Evolutionary conservation across 306 rosid species (phyloP).

Genomic region (Arachis hypogaea): DNA sequence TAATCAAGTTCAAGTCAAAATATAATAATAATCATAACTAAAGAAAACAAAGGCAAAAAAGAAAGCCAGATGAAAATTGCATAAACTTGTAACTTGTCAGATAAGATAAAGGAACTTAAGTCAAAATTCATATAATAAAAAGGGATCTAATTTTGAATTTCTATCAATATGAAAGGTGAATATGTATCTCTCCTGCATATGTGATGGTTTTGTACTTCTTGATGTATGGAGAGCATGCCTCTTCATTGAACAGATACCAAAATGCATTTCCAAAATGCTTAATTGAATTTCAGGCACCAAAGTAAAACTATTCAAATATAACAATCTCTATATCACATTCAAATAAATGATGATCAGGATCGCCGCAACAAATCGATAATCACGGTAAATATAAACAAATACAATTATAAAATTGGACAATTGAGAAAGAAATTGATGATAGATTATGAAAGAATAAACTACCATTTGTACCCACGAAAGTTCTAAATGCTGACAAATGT

Average conservation of each 20-base stretch:
- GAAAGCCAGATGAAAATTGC: conserved; percentile 1
- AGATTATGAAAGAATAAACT: no score
- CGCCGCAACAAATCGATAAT: no score
- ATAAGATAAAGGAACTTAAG: neutral
- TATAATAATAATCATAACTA: conserved; percentile 15
- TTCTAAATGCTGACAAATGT: no score
- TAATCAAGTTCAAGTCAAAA: conserved; percentile 20
- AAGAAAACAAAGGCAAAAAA: neutral
- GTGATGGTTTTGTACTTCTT: conserved; percentile 99
- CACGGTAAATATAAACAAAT: no score
- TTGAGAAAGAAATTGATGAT: no score
- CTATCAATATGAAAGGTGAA: neutral
- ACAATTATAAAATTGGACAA: no score
- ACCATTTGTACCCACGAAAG: no score
- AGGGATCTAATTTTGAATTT: neutral
- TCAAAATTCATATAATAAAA: neutral
- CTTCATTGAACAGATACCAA: conserved; percentile 84
- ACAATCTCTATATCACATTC: neutral
- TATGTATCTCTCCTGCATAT: conserved; percentile 94
- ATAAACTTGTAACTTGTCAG: neutral
- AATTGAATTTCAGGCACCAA: conserved; percentile 12
- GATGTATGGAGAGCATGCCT: conserved; percentile 97
- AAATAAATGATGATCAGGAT: no score
- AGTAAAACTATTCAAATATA: conserved; percentile 5
- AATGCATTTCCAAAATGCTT: conserved; percentile 19